Conservation (phyloP, 164 flowering plant species). For the Sextonia rubra region DNA sequence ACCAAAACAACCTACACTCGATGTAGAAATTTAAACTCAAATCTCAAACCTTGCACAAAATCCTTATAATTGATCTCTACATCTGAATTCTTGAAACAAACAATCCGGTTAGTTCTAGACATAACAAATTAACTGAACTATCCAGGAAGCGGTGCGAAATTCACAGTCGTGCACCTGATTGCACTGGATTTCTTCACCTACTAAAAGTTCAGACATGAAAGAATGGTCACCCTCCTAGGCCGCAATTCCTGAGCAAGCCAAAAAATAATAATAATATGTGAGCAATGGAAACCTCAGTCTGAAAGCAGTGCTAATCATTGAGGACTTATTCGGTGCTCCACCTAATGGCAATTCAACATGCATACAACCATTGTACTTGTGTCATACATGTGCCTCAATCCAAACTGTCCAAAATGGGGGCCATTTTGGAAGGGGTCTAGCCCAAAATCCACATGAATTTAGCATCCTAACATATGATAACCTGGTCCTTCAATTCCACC, state of each 20-base stretch:
- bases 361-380: not conserved
- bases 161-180: slow-evolving; percentile 37
- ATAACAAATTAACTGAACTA: slow-evolving; percentile 34
- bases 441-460: not conserved
- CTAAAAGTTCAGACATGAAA: slow-evolving; percentile 30
- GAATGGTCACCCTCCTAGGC: slow-evolving; percentile 45
- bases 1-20: slow-evolving; percentile 37
- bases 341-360: not conserved
- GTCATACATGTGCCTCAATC: not conserved
- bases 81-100: slow-evolving; percentile 29
- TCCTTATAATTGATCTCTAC: slow-evolving; percentile 38
- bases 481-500: too few relatives aligned
- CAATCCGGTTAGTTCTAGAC: slow-evolving; percentile 45
- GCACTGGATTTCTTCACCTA: slow-evolving; percentile 43
- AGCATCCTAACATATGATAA: not conserved
- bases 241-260: slow-evolving; percentile 64
- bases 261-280: not conserved
- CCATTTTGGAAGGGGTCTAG: not conserved
- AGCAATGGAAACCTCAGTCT: not conserved
- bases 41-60: slow-evolving; percentile 52
- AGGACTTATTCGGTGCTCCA: not conserved
- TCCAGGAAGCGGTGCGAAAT: slow-evolving; percentile 25
- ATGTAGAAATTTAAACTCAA: slow-evolving; percentile 22
- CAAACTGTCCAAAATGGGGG: not conserved
- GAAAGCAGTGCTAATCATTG: not conserved